Evolutionary conservation across 768 basidiomycete species (phyloP), one percentile per base, ranked within the genome.

Genomic region (Serendipita indica): DNA sequence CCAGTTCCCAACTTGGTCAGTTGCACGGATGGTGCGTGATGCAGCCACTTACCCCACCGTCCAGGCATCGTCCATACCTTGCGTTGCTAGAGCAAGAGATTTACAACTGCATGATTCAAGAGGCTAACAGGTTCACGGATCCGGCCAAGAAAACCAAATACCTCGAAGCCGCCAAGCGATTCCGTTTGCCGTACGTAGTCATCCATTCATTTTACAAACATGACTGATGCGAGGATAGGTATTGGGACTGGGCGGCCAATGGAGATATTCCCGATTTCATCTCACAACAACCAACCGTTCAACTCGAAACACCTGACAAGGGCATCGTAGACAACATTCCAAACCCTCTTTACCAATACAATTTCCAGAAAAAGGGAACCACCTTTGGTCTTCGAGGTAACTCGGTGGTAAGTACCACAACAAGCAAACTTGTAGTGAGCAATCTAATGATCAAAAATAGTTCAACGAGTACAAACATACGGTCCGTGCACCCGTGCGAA

Each of bases 1-100:
- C 6, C 67, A 79, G 41, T 61, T 61, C 58, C 61, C 61, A 3
- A 33, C 46, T 32, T 61, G 60, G 60, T 57, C 3, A n/a, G 49
- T 37, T 28, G n/a, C 30, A 57, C 16, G 30, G 3, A 32, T 18
- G 0, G 2, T 16, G 3, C 2, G 6, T 39, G 2, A 39, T 27
- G 7, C 25, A 27, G 27, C 18, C 3, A 16, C 7, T 34, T 79
- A 79, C 70, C 78, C 78, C 5, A 78, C 75, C 7, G 6, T 27
- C 5, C 3, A 80, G 76, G 75, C 79, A 81, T 62, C 67, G 79
- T 54, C 76, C 77, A 2, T 80, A 80, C 61, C 65, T 80, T 25
- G 65, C 73, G 33, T 66, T 79, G 1, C 73, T 72, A 60, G 79
- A 81, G 78, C 78, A 79, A 79, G 68, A 71, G 10, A 25, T 79